Evolutionary conservation across 257 asterid species (phyloP).

Genomic region (Sherardia arvensis): DNA sequence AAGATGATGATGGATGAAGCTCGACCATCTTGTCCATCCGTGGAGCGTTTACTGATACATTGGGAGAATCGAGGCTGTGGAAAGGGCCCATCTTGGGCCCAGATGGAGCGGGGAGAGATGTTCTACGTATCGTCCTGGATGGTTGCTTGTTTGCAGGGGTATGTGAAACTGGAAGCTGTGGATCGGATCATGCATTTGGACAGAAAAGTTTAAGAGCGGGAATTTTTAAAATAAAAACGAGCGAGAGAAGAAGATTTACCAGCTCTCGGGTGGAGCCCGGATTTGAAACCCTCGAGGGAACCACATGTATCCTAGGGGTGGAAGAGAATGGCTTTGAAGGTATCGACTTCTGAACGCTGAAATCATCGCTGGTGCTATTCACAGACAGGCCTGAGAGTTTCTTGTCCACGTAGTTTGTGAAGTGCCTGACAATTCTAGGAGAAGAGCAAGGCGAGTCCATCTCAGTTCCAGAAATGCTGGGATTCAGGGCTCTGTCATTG

Average conservation of each 20-base stretch:
- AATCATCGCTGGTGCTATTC: constrained; percentile 37
- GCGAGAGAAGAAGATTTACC: constrained; percentile 38
- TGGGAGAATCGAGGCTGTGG: constrained; percentile 37
- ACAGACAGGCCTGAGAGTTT: constrained; percentile 35
- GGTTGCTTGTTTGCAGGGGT: constrained; percentile 60
- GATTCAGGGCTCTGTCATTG: constrained; percentile 84
- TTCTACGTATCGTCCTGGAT: constrained; percentile 44
- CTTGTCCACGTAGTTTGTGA: constrained; percentile 33
- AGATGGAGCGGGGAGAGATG: constrained; percentile 67
- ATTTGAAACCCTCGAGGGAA: constrained; percentile 57
- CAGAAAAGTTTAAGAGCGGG: neutral
- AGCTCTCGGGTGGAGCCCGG: constrained; percentile 90
- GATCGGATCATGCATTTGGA: constrained; percentile 3
- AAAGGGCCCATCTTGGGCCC: constrained; percentile 38
- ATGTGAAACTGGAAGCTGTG: constrained; percentile 86
- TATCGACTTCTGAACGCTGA: constrained; percentile 24
- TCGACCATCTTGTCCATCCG: constrained; percentile 89
- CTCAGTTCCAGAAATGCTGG: constrained; percentile 81
- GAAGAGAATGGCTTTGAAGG: constrained; percentile 32
- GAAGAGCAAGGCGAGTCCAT: constrained; percentile 45
- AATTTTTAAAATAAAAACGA: neutral
- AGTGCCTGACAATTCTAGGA: constrained; percentile 30
- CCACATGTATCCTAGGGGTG: constrained; percentile 44
- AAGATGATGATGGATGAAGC: constrained; percentile 44
- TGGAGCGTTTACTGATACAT: constrained; percentile 92